A percentile compares a stretch with the other conserved stretches of the same genome.
Conservation (phyloP, 208 protist species). For the Herpetomonas muscarum region DNA sequence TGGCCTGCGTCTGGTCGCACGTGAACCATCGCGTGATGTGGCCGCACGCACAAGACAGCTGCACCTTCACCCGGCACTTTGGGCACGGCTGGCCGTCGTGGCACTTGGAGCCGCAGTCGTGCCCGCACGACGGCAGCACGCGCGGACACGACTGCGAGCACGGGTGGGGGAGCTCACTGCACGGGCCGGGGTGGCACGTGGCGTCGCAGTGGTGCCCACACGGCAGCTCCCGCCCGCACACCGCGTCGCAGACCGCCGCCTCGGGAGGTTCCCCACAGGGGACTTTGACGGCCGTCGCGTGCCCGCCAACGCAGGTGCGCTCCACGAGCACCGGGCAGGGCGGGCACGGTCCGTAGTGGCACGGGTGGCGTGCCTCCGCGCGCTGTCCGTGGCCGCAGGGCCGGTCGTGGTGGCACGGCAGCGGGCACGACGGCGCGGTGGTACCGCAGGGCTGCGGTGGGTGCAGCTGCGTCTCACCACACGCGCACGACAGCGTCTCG, state of each 20-base stretch:
- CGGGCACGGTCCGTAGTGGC: slow-evolving; percentile 74
- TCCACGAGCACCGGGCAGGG: slow-evolving; percentile 45
- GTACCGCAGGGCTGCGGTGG: slow-evolving; percentile 76
- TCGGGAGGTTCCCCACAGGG: slow-evolving; percentile 24
- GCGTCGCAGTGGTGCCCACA: slow-evolving; percentile 65
- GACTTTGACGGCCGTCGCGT: slow-evolving; percentile 20
- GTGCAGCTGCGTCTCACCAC: slow-evolving; percentile 41
- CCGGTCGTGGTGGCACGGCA: slow-evolving; percentile 26
- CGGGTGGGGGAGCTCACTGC: slow-evolving; percentile 26
- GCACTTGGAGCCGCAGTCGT: slow-evolving; percentile 49
- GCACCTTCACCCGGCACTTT: slow-evolving; percentile 29
- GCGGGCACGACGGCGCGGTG: slow-evolving; percentile 42
- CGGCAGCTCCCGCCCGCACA: slow-evolving; percentile 38
- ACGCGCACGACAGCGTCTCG: slow-evolving; percentile 50
- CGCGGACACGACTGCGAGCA: slow-evolving; percentile 37
- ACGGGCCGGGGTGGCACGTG: slow-evolving; percentile 56
- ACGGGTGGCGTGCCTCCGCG: slow-evolving; percentile 30
- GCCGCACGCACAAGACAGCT: slow-evolving; percentile 55
- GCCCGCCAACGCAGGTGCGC: slow-evolving; percentile 39
- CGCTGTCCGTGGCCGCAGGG: slow-evolving; percentile 60
- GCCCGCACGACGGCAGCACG: slow-evolving; percentile 44
- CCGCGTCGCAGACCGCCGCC: slow-evolving; percentile 30
- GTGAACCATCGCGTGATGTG: slow-evolving; percentile 22
- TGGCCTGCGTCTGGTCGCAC: slow-evolving; percentile 23
- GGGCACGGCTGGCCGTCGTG: slow-evolving; percentile 42